These are phyloP conservation scores for Hypoxylon rickii DNA, from an alignment of 495 filamentous ascomycete species.

Conservation along the genomic window DNA sequence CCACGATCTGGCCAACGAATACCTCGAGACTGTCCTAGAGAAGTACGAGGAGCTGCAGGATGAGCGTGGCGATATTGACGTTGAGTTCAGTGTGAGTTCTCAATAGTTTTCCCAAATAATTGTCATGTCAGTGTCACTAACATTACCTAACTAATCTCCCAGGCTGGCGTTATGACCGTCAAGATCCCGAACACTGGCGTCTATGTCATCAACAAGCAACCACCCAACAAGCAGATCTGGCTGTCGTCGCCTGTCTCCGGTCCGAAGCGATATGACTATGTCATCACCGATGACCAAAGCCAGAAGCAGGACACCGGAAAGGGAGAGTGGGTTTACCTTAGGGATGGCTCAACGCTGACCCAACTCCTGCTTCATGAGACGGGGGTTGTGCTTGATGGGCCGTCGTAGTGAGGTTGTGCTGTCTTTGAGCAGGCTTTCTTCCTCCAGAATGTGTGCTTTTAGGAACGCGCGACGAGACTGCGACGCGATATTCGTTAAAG, in stretches of 20 bases:
- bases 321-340: slow-evolving; percentile 83
- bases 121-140: background rate
- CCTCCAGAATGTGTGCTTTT: background rate
- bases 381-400: slow-evolving; percentile 46
- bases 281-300: slow-evolving; percentile 69
- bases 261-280: slow-evolving; percentile 91
- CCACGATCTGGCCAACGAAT: slow-evolving; percentile 54
- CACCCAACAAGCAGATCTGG: slow-evolving; percentile 97
- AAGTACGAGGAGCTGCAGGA: slow-evolving; percentile 69
- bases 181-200: slow-evolving; percentile 65
- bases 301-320: slow-evolving; percentile 72
- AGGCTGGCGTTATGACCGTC: slow-evolving; percentile 87
- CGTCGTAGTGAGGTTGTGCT: background rate
- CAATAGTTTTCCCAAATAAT: slow-evolving; percentile 10
- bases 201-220: slow-evolving; percentile 97
- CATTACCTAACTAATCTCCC: slow-evolving; percentile 15
- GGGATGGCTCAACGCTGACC: slow-evolving; percentile 75
- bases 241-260: slow-evolving; percentile 89
- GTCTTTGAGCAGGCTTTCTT: background rate
- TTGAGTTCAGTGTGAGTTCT: slow-evolving; percentile 60
- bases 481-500: background rate
- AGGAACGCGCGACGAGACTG: background rate
- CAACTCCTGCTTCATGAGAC: slow-evolving; percentile 75
- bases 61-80: slow-evolving; percentile 65
- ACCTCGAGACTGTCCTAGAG: slow-evolving; percentile 63